Evolutionary conservation across 1,139 yeast species (phyloP).

Genomic region (Saccharomyces hybrid): DNA sequence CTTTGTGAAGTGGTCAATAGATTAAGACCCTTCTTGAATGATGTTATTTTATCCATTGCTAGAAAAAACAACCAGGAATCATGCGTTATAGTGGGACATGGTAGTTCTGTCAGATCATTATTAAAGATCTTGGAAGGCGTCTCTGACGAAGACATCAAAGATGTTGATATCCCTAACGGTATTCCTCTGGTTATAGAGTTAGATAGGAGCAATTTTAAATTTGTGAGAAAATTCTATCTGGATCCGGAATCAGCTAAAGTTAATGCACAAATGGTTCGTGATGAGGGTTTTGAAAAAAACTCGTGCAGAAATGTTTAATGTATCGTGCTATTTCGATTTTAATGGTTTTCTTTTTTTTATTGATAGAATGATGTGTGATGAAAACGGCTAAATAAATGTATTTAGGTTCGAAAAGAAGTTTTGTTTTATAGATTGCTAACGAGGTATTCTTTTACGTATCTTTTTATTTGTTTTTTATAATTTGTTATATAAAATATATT

Average conservation of each 20-base stretch:
- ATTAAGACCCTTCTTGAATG: slow-evolving; percentile 46
- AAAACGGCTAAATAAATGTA: neutral
- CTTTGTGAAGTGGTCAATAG: slow-evolving; percentile 56
- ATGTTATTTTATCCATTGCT: slow-evolving; percentile 37
- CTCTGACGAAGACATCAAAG: slow-evolving; percentile 52
- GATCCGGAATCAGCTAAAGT: slow-evolving; percentile 60
- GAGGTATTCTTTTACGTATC: neutral
- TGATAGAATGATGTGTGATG: neutral
- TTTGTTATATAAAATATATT: neutral
- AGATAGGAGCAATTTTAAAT: slow-evolving; percentile 37
- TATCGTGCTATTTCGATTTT: neutral
- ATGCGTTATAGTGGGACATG: slow-evolving; percentile 64
- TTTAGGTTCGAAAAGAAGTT: neutral
- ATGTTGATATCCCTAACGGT: slow-evolving; percentile 69
- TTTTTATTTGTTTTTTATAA: neutral
- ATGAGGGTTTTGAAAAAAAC: slow-evolving; percentile 43
- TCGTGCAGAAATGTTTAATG: slow-evolving; percentile 8
- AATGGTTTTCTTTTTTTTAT: neutral
- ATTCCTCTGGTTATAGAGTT: slow-evolving; percentile 58
- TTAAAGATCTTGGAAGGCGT: slow-evolving; percentile 51
- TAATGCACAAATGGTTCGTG: slow-evolving; percentile 58
- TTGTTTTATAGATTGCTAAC: neutral
- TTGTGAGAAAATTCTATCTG: slow-evolving; percentile 45
- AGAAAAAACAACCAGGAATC: slow-evolving; percentile 38
- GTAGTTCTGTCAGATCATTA: slow-evolving; percentile 63